These are phyloP conservation scores for Chloromonas sp. DNA, from an alignment of 163 green algal species.

Conservation along the genomic window DNA sequence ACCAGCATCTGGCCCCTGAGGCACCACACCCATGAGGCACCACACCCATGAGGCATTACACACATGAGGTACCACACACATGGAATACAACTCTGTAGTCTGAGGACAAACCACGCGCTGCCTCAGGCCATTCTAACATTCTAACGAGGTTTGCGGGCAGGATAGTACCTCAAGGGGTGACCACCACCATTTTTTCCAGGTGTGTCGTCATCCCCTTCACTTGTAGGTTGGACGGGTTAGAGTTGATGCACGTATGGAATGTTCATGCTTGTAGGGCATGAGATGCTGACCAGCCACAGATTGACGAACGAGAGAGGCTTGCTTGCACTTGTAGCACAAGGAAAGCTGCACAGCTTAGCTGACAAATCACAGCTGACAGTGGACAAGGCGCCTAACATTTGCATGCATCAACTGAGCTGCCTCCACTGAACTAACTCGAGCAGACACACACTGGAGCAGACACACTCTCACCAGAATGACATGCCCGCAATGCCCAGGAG, in stretches of 20 bases:
- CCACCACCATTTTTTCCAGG: background rate
- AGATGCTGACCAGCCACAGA: too few species aligned
- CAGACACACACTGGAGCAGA: too few species aligned
- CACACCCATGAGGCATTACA: background rate
- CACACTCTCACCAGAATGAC: conserved; percentile 29
- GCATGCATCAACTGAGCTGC: too few species aligned
- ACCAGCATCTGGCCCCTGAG: conserved; percentile 22
- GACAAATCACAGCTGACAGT: too few species aligned
- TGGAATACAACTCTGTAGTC: background rate
- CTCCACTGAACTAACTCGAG: too few species aligned
- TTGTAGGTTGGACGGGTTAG: too few species aligned
- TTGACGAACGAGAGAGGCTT: too few species aligned
- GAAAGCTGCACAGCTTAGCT: too few species aligned
- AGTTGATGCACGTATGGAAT: too few species aligned
- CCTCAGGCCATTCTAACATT: background rate
- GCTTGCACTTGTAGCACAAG: too few species aligned
- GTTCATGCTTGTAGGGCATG: too few species aligned
- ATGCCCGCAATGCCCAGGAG: conserved; percentile 33
- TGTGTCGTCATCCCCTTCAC: background rate
- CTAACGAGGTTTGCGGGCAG: background rate
- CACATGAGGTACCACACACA: background rate
- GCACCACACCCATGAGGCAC: background rate
- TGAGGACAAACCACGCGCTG: background rate
- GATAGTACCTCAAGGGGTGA: background rate
- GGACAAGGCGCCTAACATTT: too few species aligned